Evolutionary conservation across 495 filamentous ascomycete genomes (phyloP), one percentile per base, ranked within the genome.

Genomic region (Evernia prunastri): DNA sequence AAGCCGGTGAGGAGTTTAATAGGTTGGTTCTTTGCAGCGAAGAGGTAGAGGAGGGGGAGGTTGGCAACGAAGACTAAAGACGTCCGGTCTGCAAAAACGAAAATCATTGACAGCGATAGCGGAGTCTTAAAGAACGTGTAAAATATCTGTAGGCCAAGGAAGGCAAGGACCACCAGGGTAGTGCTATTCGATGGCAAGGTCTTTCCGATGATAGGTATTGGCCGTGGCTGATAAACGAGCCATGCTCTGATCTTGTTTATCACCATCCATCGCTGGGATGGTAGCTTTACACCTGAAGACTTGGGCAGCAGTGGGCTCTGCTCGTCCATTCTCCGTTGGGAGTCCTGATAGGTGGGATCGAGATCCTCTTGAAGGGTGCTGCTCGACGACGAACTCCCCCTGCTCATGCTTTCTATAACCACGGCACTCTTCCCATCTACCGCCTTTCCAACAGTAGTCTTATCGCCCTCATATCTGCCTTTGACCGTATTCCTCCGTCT

Each of bases 21-120:
- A 0, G 84, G 85, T 56, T 84, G 82, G 66, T 84, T 87, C 69
- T 88, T 89, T 59, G 85, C 83, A 5, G 81, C 74, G 2, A 89
- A 75, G 29, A 87, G 73, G 71, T 87, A 86, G 10, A 87, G 73
- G 20, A 85, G 73, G 2, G 84, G 83, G 0, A 87, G 76, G 68
- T 87, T 86, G 63, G 80, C 80, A 33, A 82, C 71, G 67, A 84
- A 84, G 7, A 84, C 60, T 20, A 80, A 65, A 9, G 81, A 82
- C 37, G 77, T 75, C 54, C 82, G 75, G 68, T 87, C 83, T 59
- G 79, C 80, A 61, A 85, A 64, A 3, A 69, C 64, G 33, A 69
- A 66, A 23, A 69, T 58, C 65, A 59, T 64, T 54, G 64, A 59
- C 6, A 74, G 63, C 9, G 71, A 70, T 39, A 83, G 67, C 7